These are phyloP conservation scores for Fusarium metavorans DNA, from an alignment of 2,329 filamentous ascomycete species.

Conservation along the genomic window DNA sequence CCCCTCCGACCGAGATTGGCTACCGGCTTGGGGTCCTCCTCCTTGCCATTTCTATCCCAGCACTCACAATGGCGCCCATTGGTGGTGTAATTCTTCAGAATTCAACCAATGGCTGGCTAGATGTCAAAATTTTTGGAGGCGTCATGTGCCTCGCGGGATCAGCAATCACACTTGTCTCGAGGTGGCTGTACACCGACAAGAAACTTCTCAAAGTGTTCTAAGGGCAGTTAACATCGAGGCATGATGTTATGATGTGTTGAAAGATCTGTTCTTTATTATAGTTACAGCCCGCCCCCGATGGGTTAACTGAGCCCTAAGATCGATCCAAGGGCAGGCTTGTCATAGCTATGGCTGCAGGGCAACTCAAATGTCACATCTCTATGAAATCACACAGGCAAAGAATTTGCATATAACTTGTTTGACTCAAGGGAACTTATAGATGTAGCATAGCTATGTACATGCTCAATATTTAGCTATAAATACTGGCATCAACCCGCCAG, in stretches of 20 bases:
- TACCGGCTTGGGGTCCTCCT: neutral
- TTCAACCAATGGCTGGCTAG: neutral
- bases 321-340: no score
- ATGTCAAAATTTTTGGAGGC: neutral
- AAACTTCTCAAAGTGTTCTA: neutral
- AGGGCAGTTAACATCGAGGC: neutral
- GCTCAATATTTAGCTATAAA: neutral
- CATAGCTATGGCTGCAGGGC: no score
- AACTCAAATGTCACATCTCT: neutral
- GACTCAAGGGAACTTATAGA: neutral
- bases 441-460: neutral
- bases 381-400: neutral
- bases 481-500: neutral
- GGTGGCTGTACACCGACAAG: neutral
- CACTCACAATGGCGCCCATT: neutral
- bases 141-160: neutral
- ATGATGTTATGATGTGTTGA: no score
- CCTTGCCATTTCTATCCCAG: neutral
- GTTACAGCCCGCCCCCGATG: no score
- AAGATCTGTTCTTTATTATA: no score
- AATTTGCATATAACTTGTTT: neutral
- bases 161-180: neutral
- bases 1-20: neutral
- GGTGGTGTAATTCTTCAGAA: neutral
- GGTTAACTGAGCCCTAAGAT: no score